Conservation (phyloP, 495 filamentous ascomycete species). For the Aspergillus carlsbadensis region DNA sequence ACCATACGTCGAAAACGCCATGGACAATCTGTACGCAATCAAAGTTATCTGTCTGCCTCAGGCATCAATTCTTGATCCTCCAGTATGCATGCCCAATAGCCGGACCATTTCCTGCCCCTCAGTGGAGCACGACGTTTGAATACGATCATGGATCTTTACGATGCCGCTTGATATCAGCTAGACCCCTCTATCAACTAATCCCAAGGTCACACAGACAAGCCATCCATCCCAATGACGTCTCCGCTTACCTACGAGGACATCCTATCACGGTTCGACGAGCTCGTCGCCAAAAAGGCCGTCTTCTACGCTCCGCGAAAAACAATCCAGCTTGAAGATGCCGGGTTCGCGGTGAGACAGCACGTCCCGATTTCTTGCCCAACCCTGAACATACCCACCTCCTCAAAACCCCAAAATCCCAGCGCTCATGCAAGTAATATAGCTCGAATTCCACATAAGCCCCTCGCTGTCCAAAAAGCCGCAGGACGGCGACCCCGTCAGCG, state of each 20-base stretch:
- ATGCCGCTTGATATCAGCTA: no score
- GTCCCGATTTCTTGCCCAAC: not conserved
- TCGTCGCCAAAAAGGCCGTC: not conserved
- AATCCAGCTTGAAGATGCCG: not conserved
- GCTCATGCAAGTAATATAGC: not conserved
- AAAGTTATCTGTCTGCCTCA: no score
- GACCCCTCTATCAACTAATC: not conserved
- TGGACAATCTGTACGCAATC: no score
- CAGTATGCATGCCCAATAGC: no score
- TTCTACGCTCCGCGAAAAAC: not conserved
- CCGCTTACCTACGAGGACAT: not conserved
- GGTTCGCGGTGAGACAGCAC: not conserved
- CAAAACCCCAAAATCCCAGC: no score
- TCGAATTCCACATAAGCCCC: constrained; percentile 7
- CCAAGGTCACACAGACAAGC: not conserved
- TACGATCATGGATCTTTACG: no score
- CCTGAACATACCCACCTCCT: not conserved
- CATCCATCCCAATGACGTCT: not conserved
- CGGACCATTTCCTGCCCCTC: no score
- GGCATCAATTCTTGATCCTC: no score
- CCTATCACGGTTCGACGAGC: not conserved
- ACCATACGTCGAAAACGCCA: no score
- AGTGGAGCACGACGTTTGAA: no score
- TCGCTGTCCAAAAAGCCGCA: constrained; percentile 5
- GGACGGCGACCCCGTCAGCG: constrained; percentile 1